Evolutionary conservation across 2,329 filamentous ascomycete species (phyloP).

Genomic region (Zymoseptoria brevis): DNA sequence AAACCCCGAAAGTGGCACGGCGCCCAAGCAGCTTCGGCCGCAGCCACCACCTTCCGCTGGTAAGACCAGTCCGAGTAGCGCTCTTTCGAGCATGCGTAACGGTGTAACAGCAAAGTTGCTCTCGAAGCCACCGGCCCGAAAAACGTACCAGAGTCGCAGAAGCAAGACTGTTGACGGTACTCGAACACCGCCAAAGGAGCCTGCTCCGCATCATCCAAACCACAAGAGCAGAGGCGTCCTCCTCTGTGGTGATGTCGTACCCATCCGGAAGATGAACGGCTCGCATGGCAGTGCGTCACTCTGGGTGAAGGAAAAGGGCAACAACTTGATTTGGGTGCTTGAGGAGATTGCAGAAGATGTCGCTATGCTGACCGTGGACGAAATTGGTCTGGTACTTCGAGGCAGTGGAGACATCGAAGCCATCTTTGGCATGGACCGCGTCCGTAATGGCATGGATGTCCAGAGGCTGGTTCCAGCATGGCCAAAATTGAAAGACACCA

Average conservation of each 20-base stretch:
- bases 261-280: slow-evolving; percentile 92
- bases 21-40: slow-evolving; percentile 14
- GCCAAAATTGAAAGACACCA: slow-evolving; percentile 65
- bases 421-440: slow-evolving; percentile 72
- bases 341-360: slow-evolving; percentile 97
- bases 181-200: slow-evolving; percentile 36
- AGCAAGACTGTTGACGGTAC: slow-evolving; percentile 59
- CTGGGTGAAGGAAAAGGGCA: slow-evolving; percentile 96
- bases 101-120: slow-evolving; percentile 83
- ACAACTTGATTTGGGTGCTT: slow-evolving; percentile 91
- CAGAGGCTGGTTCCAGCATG: slow-evolving; percentile 72
- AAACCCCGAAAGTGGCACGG: slow-evolving; percentile 45
- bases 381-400: slow-evolving; percentile 63
- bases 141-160: slow-evolving; percentile 45
- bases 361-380: slow-evolving; percentile 66
- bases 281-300: slow-evolving; percentile 85
- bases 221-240: slow-evolving; percentile 81
- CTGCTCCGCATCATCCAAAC: slow-evolving; percentile 55
- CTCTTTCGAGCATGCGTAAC: slow-evolving; percentile 58
- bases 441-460: slow-evolving; percentile 63
- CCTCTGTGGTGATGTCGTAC: slow-evolving; percentile 94
- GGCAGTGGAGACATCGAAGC: slow-evolving; percentile 68
- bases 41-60: slow-evolving; percentile 22
- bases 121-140: slow-evolving; percentile 65
- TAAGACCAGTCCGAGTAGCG: slow-evolving; percentile 31